Conservation (phyloP, 768 basidiomycete species). For the Termitomyces sp. region DNA sequence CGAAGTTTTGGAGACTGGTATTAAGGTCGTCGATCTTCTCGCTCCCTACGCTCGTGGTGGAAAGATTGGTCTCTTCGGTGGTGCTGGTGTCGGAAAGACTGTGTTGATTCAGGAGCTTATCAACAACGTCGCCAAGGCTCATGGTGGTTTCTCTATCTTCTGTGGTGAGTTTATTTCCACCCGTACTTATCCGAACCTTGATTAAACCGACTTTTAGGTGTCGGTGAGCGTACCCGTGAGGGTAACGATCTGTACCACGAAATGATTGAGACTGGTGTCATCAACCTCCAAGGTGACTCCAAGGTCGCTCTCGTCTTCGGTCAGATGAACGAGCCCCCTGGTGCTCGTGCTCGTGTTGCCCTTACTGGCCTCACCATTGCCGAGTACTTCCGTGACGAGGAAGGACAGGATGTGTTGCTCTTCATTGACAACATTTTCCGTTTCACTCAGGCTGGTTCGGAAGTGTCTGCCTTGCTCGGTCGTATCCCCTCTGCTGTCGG, state of each 20-base stretch:
- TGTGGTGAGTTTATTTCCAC: conserved; percentile 55
- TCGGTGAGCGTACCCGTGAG: conserved; percentile 99
- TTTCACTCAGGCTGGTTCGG: conserved; percentile 99
- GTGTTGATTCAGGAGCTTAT: conserved; percentile 99
- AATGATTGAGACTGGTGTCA: conserved; percentile 99
- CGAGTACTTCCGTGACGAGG: conserved; percentile 99
- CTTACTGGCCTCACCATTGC: conserved; percentile 99
- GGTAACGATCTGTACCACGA: conserved; percentile 99
- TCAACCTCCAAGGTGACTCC: conserved; percentile 99
- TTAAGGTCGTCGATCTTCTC: conserved; percentile 99
- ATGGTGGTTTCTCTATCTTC: conserved; percentile 99
- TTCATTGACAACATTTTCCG: conserved; percentile 99
- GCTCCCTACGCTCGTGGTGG: conserved; percentile 99
- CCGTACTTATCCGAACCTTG: background rate
- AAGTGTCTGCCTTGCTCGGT: conserved; percentile 98
- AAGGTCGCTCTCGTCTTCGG: conserved; percentile 99
- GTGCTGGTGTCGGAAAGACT: conserved; percentile 99
- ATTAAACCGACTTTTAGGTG: conserved; percentile 52
- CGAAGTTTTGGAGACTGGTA: conserved; percentile 98
- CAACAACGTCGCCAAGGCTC: conserved; percentile 99
- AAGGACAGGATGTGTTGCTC: conserved; percentile 99
- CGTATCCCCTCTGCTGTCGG: conserved; percentile 99
- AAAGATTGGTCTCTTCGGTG: conserved; percentile 99
- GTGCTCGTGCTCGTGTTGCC: conserved; percentile 99
- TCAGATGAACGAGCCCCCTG: conserved; percentile 99